phyloP scores from a whole-genome alignment of 163 green algal species.

The Picocystis sp. region DNA sequence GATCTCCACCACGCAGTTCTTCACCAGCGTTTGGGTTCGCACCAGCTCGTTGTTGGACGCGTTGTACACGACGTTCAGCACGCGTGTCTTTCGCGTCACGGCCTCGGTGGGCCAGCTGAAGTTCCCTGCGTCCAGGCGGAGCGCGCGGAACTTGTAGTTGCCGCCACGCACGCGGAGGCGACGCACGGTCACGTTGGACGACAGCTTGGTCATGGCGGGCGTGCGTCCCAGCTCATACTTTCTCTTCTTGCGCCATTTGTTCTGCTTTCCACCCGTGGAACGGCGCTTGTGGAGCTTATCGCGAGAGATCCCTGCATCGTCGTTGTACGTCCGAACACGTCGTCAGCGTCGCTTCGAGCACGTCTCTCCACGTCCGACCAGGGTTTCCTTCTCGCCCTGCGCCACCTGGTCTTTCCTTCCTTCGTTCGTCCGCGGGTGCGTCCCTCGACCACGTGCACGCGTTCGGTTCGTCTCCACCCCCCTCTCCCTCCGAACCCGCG shows the following conservation, averaged over 20 bases:
- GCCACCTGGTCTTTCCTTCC: too few species aligned
- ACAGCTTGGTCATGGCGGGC: constrained; percentile 86
- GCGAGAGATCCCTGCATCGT: constrained; percentile 79
- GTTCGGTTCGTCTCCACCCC: too few species aligned
- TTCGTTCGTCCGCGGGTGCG: too few species aligned
- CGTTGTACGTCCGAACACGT: too few species aligned
- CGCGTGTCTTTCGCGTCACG: constrained; percentile 78
- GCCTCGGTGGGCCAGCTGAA: constrained; percentile 92
- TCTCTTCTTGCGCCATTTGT: constrained; percentile 93
- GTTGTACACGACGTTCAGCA: constrained; percentile 97
- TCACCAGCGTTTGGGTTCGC: constrained; percentile 95
- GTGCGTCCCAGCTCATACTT: constrained; percentile 95
- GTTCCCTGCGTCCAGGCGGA: constrained; percentile 91
- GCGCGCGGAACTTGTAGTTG: constrained; percentile 94
- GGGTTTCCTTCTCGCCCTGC: too few species aligned
- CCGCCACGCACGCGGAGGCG: constrained; percentile 77
- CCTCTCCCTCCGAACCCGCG: too few species aligned
- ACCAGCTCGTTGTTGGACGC: constrained; percentile 99
- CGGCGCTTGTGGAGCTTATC: constrained; percentile 94
- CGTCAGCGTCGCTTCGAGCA: too few species aligned
- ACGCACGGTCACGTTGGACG: constrained; percentile 71
- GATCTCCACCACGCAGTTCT: constrained; percentile 88
- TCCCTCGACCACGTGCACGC: too few species aligned
- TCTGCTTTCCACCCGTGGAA: constrained; percentile 85
- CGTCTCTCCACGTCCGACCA: too few species aligned